Evolutionary conservation across 305 asterid genomes (phyloP).

Genomic region (Fraxinus platypoda): DNA sequence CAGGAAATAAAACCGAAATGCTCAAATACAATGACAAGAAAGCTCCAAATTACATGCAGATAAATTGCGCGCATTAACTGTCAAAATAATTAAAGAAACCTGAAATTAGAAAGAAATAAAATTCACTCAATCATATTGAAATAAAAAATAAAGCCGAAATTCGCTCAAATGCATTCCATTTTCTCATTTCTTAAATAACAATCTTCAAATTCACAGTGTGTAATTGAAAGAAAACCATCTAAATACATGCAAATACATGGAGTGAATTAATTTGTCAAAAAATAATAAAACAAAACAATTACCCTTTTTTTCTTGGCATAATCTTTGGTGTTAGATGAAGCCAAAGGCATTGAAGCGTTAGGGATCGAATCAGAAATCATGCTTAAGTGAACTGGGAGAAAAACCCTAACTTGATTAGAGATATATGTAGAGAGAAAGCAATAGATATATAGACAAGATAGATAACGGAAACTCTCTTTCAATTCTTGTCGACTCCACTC

Average conservation of each 20-base stretch:
- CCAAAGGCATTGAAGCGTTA: constrained; percentile 36
- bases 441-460: constrained; percentile 12
- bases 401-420: constrained; percentile 12
- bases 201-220: background rate
- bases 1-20: background rate
- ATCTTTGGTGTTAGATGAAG: constrained; percentile 42
- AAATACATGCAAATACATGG: constrained; percentile 6
- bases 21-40: background rate
- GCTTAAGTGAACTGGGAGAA: constrained; percentile 25
- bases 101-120: background rate
- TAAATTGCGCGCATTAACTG: background rate
- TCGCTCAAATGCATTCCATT: background rate
- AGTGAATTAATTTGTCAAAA: background rate
- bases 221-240: constrained; percentile 6
- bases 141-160: background rate
- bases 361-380: constrained; percentile 51
- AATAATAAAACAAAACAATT: background rate
- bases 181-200: background rate
- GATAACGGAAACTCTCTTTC: constrained; percentile 37
- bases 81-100: background rate
- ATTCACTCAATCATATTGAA: constrained; percentile 10
- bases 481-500: constrained; percentile 16
- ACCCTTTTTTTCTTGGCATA: constrained; percentile 59
- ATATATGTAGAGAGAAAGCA: background rate
- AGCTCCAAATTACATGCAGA: constrained; percentile 8